Base-by-base conservation (phyloP, 2,329 filamentous ascomycete genomes). In the Talaromyces verruculosus region DNA sequence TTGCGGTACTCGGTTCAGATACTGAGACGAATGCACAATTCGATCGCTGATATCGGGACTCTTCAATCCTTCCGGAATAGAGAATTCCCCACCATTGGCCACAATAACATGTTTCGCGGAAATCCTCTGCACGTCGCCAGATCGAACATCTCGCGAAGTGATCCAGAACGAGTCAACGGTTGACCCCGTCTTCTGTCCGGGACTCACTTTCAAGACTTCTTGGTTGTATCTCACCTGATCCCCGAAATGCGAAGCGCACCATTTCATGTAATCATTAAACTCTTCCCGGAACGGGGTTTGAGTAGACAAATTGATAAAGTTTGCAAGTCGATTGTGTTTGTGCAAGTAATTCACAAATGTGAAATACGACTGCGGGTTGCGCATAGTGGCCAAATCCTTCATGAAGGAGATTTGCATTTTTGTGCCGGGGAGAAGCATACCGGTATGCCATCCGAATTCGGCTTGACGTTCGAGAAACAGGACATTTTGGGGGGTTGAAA, bases 261-360 rank as follows among this genome's bases (percentile, higher is more conserved):
- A 67, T 17, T 62, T 64, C 65, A 67, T 64, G n/a, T 67, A 67
- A 13, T 64, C 65, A 64, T 67, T 67, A 19, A 67, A 67, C 57
- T 67, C 65, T 22, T 67, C 61, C 15, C 65, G 61, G n/a, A 67
- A 67, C 0, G 65, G 65, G 13, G 65, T 67, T n/a, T 67, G 65
- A 2, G 65, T 67, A 3, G 65, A 67, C 13, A 67, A 41, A 33
- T 67, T 67, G 13, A 67, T 64, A 13, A 67, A 67, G 17, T 64
- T 57, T 5, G 61, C 62, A 37, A 67, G 65, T 2, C 65, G 45
- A 37, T 61, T 30, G 6, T 64, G 61, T 33, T 61, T 67, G 19
- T 67, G 65, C 3, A 67, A 17, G n/a, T 67, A 67, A 28, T 67
- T 67, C 19, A 63, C 57, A 49, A 67, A 67, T 17, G 65, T 67